Percentiles rank a stretch among this genome's conserved stretches.
Evolutionary conservation across 2,329 filamentous ascomycete species (phyloP).

Genomic region (Whalleya microplaca): DNA sequence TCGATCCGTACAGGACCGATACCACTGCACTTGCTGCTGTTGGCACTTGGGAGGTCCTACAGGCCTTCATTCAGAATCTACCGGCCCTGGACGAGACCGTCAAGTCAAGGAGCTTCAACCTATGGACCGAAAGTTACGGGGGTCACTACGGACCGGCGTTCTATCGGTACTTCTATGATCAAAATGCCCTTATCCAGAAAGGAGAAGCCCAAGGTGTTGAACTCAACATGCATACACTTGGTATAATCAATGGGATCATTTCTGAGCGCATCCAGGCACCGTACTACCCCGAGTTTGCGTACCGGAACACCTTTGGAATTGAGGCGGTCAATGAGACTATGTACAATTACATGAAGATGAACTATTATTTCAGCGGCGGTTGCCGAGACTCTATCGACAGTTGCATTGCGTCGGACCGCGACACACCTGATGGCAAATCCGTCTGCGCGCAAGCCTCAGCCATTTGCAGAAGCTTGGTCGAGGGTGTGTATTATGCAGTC

Average conservation of each 20-base stretch:
- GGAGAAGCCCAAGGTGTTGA: conserved; percentile 51
- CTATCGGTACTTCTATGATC: conserved; percentile 60
- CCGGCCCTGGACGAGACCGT: conserved; percentile 48
- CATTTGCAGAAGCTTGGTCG: conserved; percentile 60
- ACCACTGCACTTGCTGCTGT: conserved; percentile 35
- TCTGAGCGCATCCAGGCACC: conserved; percentile 52
- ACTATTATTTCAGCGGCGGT: conserved; percentile 45
- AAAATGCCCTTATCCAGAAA: conserved; percentile 58
- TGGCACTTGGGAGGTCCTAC: conserved; percentile 36
- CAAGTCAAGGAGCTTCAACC: conserved; percentile 57
- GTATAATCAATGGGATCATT: conserved; percentile 61
- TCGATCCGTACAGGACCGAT: conserved; percentile 32
- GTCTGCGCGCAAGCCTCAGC: conserved; percentile 58
- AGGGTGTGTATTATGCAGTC: conserved; percentile 51
- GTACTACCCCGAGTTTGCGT: conserved; percentile 45
- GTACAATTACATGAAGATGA: conserved; percentile 61
- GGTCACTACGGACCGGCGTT: conserved; percentile 48
- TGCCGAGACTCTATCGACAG: conserved; percentile 56
- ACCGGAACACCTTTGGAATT: conserved; percentile 49
- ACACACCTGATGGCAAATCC: conserved; percentile 42
- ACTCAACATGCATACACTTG: conserved; percentile 57
- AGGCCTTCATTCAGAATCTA: conserved; percentile 33
- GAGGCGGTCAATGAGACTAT: conserved; percentile 58
- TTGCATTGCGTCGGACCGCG: conserved; percentile 52
- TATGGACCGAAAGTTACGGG: conserved; percentile 61